Evolutionary conservation across 1,284 basidiomycete genomes (phyloP), one percentile per base, ranked within the genome.

Genomic region (Cutaneotrichosporon mucoides): DNA sequence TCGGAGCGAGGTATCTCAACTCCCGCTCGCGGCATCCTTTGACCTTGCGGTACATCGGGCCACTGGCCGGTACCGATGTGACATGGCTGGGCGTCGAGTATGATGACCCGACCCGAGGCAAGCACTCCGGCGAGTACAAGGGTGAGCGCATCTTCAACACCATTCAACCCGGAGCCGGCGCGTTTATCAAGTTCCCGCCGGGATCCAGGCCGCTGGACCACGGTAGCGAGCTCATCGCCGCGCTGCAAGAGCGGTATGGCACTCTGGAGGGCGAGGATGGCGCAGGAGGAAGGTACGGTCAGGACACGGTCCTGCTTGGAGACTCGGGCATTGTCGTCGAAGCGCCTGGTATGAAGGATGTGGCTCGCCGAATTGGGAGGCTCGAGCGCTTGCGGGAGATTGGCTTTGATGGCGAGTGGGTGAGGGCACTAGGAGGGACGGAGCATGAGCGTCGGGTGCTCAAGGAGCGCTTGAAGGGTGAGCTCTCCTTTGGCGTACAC

Each of bases 31-130:
- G 47, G 1, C 61, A 60, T 13, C 70, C 74, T 0, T 42, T 76
- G 10, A 78, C 76, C 12, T 48, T 78, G 6, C 66, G 66, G 5
- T 76, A 75, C 59, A 61, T 76, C 57, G 76, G 75, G 10, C 60
- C 61, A 0, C 69, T 76, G 0, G 66, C 68, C 2, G 38, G 54
- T 13, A 36, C 37, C 35, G 44, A 41, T 13, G 33, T 9, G 10
- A 57, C 78, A 12, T 99, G 95, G 94, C 83, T 94, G 4, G 95
- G 95, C 11, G 84, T 98, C 53, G 94, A 98, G 79, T 99, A 94
- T 90, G 95, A 99, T 70, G 86, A 92, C 70, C 82, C 87, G 5
- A 61, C 73, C 1, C 83, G 90, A 55, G 94, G 94, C 34, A 95
- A 89, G 76, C 93, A 98, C 73, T 85, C 88, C 66, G 95, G 95